phyloP scores from a whole-genome alignment of 805 yeast species.

The Jamesozyma hellenica region DNA sequence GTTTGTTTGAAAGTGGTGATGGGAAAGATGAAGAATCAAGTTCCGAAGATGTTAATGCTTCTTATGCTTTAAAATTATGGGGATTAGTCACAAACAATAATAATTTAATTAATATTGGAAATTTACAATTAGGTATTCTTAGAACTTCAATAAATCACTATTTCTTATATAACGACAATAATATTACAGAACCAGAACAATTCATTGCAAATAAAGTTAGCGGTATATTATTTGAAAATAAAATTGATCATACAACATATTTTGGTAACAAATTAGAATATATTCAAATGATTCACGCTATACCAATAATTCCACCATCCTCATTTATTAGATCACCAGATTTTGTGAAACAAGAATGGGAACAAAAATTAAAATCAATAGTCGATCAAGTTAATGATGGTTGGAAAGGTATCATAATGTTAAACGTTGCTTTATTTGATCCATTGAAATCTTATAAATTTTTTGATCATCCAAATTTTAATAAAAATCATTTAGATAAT shows the following conservation, averaged over 20 bases:
- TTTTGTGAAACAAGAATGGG: conserved; percentile 60
- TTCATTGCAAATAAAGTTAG: conserved; percentile 56
- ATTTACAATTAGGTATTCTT: conserved; percentile 52
- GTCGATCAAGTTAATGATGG: conserved; percentile 48
- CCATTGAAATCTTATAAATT: conserved; percentile 54
- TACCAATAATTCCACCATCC: conserved; percentile 62
- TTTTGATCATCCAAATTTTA: conserved; percentile 48
- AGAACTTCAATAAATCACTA: conserved; percentile 43
- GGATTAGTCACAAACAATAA: conserved; percentile 45
- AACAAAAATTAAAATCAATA: conserved; percentile 36
- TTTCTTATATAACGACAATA: conserved; percentile 44
- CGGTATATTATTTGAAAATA: conserved; percentile 66
- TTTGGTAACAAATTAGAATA: conserved; percentile 65
- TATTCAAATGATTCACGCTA: conserved; percentile 71
- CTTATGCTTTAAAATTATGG: conserved; percentile 59
- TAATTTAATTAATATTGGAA: conserved; percentile 44
- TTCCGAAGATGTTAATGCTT: conserved; percentile 65
- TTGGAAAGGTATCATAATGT: conserved; percentile 63
- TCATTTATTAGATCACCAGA: conserved; percentile 43
- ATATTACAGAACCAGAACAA: conserved; percentile 44
- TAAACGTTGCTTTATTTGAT: conserved; percentile 66
- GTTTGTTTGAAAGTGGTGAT: conserved; percentile 58
- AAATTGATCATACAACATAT: conserved; percentile 62
- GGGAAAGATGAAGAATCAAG: conserved; percentile 70
- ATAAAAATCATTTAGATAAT: conserved; percentile 51